phyloP scores from a whole-genome alignment of 2,329 filamentous ascomycete genomes.

The Trichoderma harzianum region DNA sequence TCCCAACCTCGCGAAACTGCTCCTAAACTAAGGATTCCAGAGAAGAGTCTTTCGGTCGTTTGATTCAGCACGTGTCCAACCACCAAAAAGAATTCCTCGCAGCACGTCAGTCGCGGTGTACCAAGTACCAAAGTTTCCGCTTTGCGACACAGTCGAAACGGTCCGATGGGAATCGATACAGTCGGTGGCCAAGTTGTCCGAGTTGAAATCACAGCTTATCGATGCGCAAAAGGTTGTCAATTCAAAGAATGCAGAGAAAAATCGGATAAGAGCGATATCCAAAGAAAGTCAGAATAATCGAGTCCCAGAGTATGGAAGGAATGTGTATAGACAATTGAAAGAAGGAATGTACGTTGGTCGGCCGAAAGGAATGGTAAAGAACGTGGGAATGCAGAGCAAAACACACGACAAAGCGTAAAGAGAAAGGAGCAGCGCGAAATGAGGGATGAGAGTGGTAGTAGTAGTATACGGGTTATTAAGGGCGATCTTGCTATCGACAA shows the following conservation, averaged over 20 bases:
- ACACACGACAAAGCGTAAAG: slow-evolving; percentile 5
- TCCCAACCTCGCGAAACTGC: slow-evolving; percentile 22
- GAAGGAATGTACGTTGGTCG: slow-evolving; percentile 18
- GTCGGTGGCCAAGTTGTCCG: not conserved
- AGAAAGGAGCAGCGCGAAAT: slow-evolving; percentile 4
- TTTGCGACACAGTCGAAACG: slow-evolving; percentile 4
- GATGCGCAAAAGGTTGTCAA: not conserved
- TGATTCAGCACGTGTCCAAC: slow-evolving; percentile 2
- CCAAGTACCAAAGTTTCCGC: not conserved
- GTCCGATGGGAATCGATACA: slow-evolving; percentile 9
- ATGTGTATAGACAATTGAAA: slow-evolving; percentile 15
- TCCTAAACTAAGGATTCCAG: slow-evolving; percentile 27
- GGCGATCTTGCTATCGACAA: slow-evolving; percentile 9
- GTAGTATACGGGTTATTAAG: slow-evolving; percentile 7
- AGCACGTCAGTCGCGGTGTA: not conserved
- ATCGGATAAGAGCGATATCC: not conserved
- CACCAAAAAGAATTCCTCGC: slow-evolving; percentile 7
- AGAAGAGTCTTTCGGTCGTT: slow-evolving; percentile 13
- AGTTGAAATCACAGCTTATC: not conserved
- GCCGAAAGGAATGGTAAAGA: slow-evolving; percentile 19
- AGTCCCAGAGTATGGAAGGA: slow-evolving; percentile 1
- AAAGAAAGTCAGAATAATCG: not conserved
- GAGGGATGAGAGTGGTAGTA: not conserved
- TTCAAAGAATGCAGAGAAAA: not conserved
- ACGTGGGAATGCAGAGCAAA: slow-evolving; percentile 18